Percentiles rank a stretch among this genome's conserved stretches.
Conservation (phyloP, 352 stramenopile species). For the Globisporangium cylindrosporum region DNA sequence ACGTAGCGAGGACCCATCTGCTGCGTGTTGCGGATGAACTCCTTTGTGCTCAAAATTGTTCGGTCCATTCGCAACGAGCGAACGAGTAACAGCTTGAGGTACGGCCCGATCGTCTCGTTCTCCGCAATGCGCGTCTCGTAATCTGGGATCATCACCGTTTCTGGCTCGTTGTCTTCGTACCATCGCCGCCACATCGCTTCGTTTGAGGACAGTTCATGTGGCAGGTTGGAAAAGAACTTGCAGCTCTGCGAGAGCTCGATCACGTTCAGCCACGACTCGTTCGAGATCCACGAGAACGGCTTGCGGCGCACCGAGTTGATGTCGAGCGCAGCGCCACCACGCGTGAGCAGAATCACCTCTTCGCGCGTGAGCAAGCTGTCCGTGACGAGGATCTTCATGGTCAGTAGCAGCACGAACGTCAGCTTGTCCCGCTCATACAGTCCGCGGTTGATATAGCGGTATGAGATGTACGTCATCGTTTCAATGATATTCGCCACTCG, state of each 20-base stretch:
- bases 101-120: slow-evolving; percentile 93
- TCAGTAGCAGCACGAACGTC: slow-evolving; percentile 96
- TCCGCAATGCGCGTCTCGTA: slow-evolving; percentile 94
- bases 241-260: slow-evolving; percentile 94
- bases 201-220: slow-evolving; percentile 96
- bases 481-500: slow-evolving; percentile 99
- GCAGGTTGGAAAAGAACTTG: slow-evolving; percentile 97
- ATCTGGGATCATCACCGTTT: slow-evolving; percentile 94
- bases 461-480: slow-evolving; percentile 98
- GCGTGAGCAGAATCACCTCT: slow-evolving; percentile 95
- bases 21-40: slow-evolving; percentile 96
- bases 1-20: slow-evolving; percentile 97
- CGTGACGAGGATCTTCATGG: slow-evolving; percentile 98
- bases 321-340: slow-evolving; percentile 94
- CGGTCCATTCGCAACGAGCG: slow-evolving; percentile 96
- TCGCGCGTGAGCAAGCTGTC: slow-evolving; percentile 90
- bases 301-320: slow-evolving; percentile 96
- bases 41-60: slow-evolving; percentile 96
- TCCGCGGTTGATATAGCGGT: slow-evolving; percentile 98
- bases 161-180: slow-evolving; percentile 98
- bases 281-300: slow-evolving; percentile 97
- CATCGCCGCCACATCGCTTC: slow-evolving; percentile 96
- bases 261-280: slow-evolving; percentile 97
- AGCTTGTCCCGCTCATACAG: slow-evolving; percentile 98
- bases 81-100: slow-evolving; percentile 97